Evolutionary conservation across 2,329 filamentous ascomycete genomes (phyloP).

Genomic region (Stagonosporopsis cucurbitacearum): DNA sequence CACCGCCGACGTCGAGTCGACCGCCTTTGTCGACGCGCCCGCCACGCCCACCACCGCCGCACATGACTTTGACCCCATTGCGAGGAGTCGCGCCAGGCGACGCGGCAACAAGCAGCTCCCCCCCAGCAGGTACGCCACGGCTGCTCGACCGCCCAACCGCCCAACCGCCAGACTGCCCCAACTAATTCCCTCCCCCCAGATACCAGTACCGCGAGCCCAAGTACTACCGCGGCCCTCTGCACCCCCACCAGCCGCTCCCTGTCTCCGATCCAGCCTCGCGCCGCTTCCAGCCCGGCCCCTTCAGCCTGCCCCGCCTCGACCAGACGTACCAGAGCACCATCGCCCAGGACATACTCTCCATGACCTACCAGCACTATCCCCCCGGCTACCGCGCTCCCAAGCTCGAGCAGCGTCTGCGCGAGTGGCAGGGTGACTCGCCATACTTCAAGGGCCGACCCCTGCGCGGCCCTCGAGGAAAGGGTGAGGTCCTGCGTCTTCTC

Average conservation of each 20-base stretch:
- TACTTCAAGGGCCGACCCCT: constrained; percentile 92
- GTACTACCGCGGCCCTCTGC: constrained; percentile 91
- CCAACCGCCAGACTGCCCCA: not conserved
- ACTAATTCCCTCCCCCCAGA: constrained; percentile 56
- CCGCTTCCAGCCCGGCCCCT: constrained; percentile 88
- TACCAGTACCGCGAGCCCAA: constrained; percentile 95
- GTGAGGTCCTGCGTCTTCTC: constrained; percentile 71
- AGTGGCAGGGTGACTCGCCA: constrained; percentile 89
- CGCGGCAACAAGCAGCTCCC: constrained; percentile 55
- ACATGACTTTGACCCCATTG: constrained; percentile 58
- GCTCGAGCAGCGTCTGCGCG: constrained; percentile 71
- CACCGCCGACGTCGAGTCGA: constrained; percentile 55
- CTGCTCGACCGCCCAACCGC: no score
- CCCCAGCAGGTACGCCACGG: constrained; percentile 57
- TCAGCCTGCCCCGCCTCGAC: constrained; percentile 83
- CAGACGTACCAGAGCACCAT: constrained; percentile 90
- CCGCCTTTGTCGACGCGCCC: constrained; percentile 53
- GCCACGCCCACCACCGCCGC: constrained; percentile 50
- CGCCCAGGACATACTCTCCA: constrained; percentile 83
- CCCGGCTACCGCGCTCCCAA: constrained; percentile 72
- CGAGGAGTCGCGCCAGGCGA: constrained; percentile 52
- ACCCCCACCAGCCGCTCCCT: constrained; percentile 89
- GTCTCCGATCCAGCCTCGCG: constrained; percentile 87
- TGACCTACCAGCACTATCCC: constrained; percentile 85
- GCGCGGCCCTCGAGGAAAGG: constrained; percentile 81